Evolutionary conservation across 805 yeast species (phyloP), one percentile per base, ranked within the genome.

Genomic region (Brettanomyces nanus): DNA sequence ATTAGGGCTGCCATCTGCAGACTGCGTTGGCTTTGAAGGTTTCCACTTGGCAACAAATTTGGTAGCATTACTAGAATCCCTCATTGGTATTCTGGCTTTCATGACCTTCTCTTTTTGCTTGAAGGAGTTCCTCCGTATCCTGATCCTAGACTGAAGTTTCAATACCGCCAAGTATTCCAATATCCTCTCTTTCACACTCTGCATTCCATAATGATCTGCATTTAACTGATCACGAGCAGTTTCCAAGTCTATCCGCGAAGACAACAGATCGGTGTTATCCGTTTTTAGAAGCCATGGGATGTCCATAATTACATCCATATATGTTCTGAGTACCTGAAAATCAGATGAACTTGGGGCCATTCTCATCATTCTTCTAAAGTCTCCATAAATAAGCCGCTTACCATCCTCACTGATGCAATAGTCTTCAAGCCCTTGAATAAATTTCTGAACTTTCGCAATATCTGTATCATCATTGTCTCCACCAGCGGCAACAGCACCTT

Each of bases 91-190:
- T 18, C 19, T 18, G 6, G 14, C 19, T 11, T 11, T 15, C 11
- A n/a, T 3, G 6, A 11, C 31, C 15, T 38, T 33, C 14, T 36
- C 31, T 19, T 26, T 18, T 5, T 9, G n/a, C 3, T 31, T 4
- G 20, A 13, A 11, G 10, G 9, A 11, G 13, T 15, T 14, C 21
- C 21, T 19, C 35, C 19, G 15, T 7, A 6, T 7, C n/a, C 46
- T 49, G 19, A 52, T 45, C 22, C 47, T 46, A 14, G 49, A 53
- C 38, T 68, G 68, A 30, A 87, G 66, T 44, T 82, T 81, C 45
- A 85, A 60, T 5, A 86, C 87, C 4, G 92, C 86, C 22, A 86
- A 63, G 54, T 85, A 85, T 55, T 86, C 94, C 18, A 86, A 54
- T 28, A 86, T 67, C 35, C 95, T 66, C 46, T 71, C 77, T 56